These are phyloP conservation scores for Cephalotrichum gorgonifer DNA, from an alignment of 2,329 filamentous ascomycete species.

Conservation along the genomic window DNA sequence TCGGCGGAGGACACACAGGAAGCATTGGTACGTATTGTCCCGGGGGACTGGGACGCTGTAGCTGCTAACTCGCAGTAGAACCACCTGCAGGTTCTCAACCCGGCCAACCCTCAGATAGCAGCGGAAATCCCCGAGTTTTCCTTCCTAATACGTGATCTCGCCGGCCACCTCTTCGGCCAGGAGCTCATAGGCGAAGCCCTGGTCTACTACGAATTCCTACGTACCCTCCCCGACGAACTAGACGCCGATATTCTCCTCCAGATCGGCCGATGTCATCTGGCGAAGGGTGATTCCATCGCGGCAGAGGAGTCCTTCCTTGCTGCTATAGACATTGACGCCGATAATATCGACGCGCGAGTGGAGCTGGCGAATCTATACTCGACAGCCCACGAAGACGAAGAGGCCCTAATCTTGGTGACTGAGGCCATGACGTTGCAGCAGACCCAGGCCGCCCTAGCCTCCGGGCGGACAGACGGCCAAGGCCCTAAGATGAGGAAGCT, in stretches of 20 bases:
- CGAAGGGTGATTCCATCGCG: constrained; percentile 49
- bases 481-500: constrained; percentile 5
- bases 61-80: constrained; percentile 5
- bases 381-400: constrained; percentile 58
- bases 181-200: constrained; percentile 31
- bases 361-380: constrained; percentile 81
- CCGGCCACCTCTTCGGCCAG: constrained; percentile 32
- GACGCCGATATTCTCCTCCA: constrained; percentile 43
- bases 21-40: constrained; percentile 50
- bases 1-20: constrained; percentile 59
- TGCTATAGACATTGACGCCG: constrained; percentile 60
- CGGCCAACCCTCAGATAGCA: neutral
- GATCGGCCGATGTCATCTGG: constrained; percentile 59
- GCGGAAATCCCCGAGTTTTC: constrained; percentile 43
- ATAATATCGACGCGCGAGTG: constrained; percentile 66
- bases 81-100: constrained; percentile 2
- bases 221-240: constrained; percentile 33
- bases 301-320: constrained; percentile 71
- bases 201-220: constrained; percentile 45
- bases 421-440: constrained; percentile 60
- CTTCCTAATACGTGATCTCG: constrained; percentile 67
- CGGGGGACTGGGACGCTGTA: neutral
- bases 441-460: neutral
- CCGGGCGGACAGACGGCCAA: constrained; percentile 12
- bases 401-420: constrained; percentile 66